Evolutionary conservation across 2,329 filamentous ascomycete genomes (phyloP), one percentile per base, ranked within the genome.

Genomic region (Fusarium sp.): DNA sequence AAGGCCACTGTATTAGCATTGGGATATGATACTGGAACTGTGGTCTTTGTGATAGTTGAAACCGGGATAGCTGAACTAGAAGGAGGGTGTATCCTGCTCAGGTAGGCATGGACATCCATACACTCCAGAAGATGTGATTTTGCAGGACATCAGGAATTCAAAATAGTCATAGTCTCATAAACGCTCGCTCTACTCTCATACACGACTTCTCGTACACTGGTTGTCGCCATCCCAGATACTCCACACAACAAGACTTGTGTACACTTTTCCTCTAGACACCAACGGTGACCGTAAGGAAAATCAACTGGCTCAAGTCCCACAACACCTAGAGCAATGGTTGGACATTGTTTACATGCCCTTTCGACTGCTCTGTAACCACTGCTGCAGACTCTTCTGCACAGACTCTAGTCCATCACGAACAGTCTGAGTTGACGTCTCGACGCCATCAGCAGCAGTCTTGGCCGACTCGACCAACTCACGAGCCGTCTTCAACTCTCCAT

Each of bases 301-400:
- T n/a, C n/a, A n/a, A n/a, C n/a, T n/a, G n/a, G n/a, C n/a, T n/a
- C n/a, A n/a, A 20, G 6, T 4, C 17, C 10, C 6, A 12, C 5
- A n/a, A 14, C 5, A n/a, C 10, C 27, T 8, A 14, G 11, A 20
- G 3, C 6, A 20, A 3, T 20, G 3, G 4, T 14, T n/a, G 2
- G 22, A 7, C 22, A 31, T 27, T 6, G 8, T 31, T 22, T 62
- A 72, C 24, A 69, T 64, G 1, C 69, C 70, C 35, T 69, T 68
- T 7, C 70, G 10, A 9, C 57, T 72, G 2, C 69, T 72, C 16
- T 72, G 70, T 20, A 72, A 4, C 70, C 70, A 72, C 62, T 73
- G 70, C 11, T 72, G 70, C 5, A 72, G 14, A 0, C 60, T 55
- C 2, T 68, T 73, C 27, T 73, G 70, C 2, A 60, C 70, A 29